These are phyloP conservation scores for Oryza officinalis DNA, from an alignment of 176 grass and related monocot genomes.

Conservation along the genomic window DNA sequence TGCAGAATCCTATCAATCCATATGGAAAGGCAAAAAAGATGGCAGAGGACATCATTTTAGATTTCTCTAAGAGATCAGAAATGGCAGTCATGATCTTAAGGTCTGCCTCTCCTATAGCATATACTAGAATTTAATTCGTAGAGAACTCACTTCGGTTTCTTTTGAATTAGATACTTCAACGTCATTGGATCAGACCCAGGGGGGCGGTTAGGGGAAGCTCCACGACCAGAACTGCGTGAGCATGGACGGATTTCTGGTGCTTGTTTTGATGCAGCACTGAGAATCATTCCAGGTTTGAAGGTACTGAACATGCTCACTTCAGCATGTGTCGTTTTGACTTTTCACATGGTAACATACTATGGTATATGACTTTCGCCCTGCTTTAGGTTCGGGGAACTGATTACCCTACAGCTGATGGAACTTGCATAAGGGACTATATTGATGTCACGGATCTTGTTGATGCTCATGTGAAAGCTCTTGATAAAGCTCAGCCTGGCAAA, in stretches of 20 bases:
- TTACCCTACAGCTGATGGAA: slow-evolving; percentile 82
- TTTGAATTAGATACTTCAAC: slow-evolving; percentile 80
- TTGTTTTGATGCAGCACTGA: slow-evolving; percentile 82
- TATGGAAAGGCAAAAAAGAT: slow-evolving; percentile 99
- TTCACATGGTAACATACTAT: slow-evolving; percentile 23
- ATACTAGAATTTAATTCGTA: background rate
- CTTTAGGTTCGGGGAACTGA: slow-evolving; percentile 73
- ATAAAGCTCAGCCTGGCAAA: slow-evolving; percentile 69
- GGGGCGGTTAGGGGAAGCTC: slow-evolving; percentile 87
- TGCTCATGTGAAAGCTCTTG: slow-evolving; percentile 97
- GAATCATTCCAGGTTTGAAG: slow-evolving; percentile 78
- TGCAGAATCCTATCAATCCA: slow-evolving; percentile 89
- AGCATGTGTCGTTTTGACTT: background rate
- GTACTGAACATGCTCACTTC: slow-evolving; percentile 35
- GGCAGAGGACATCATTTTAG: slow-evolving; percentile 96
- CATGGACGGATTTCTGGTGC: slow-evolving; percentile 91
- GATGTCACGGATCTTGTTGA: slow-evolving; percentile 99
- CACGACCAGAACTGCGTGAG: slow-evolving; percentile 84
- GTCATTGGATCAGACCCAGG: slow-evolving; percentile 94
- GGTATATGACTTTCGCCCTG: background rate
- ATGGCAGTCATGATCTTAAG: slow-evolving; percentile 99
- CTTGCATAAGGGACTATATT: slow-evolving; percentile 91
- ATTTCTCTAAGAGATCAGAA: slow-evolving; percentile 82
- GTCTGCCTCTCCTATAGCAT: slow-evolving; percentile 35
- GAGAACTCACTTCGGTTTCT: background rate